phyloP scores from a whole-genome alignment of 2,329 filamentous ascomycete species.

The Fusarium graminum region DNA sequence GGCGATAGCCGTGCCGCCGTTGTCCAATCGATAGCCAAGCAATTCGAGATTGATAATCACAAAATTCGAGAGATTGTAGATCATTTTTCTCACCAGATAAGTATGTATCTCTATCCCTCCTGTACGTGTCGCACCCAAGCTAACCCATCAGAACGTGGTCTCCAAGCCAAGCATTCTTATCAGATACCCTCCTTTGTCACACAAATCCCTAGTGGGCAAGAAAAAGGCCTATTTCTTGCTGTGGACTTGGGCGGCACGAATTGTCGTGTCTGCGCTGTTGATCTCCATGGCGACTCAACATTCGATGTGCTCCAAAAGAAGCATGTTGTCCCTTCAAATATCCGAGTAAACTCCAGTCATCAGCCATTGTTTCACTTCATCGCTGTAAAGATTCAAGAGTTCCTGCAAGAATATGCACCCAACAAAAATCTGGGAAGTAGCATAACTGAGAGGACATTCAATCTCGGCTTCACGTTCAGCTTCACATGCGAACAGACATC shows the following conservation, averaged over 20 bases:
- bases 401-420: neutral
- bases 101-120: neutral
- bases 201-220: conserved; percentile 13
- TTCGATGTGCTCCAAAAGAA: conserved; percentile 14
- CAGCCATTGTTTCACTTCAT: conserved; percentile 16
- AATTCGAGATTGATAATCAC: neutral
- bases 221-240: conserved; percentile 19
- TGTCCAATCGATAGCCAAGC: neutral
- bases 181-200: conserved; percentile 30
- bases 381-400: neutral
- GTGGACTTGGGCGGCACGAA: conserved; percentile 15
- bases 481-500: conserved; percentile 18
- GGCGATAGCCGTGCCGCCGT: neutral
- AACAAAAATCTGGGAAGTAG: neutral
- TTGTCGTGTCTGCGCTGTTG: conserved; percentile 15
- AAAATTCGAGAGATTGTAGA: conserved; percentile 8
- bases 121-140: neutral
- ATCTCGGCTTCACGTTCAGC: conserved; percentile 19
- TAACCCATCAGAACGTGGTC: conserved; percentile 27
- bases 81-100: conserved; percentile 11
- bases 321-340: neutral
- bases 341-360: conserved; percentile 6
- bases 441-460: accelerated
- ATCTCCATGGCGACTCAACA: conserved; percentile 8
- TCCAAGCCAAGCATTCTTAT: conserved; percentile 27